A percentile compares a stretch with the other conserved stretches of the same genome.
Conservation (phyloP, 768 basidiomycete genomes). For the Amanita thiersii region DNA sequence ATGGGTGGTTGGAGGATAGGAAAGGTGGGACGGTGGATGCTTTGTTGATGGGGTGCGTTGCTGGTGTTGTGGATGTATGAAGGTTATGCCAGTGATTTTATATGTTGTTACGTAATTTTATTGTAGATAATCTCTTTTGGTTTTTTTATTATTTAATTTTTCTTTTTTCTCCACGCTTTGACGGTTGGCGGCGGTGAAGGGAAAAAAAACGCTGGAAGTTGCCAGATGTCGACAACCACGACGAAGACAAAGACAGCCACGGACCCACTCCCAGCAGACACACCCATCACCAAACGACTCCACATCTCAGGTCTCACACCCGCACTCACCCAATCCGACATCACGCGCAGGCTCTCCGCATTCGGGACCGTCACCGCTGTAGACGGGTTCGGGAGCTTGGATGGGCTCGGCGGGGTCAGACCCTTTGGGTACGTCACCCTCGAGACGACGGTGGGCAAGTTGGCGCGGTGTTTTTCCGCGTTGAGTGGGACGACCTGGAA, state of each 20-base stretch:
- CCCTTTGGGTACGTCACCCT: slow-evolving; percentile 73
- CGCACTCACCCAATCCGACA: slow-evolving; percentile 46
- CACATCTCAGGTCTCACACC: slow-evolving; percentile 74
- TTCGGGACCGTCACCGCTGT: slow-evolving; percentile 66
- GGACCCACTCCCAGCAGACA: no score
- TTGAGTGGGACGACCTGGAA: slow-evolving; percentile 84
- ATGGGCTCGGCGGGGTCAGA: slow-evolving; percentile 58
- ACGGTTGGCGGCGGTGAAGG: no score
- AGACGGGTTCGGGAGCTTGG: slow-evolving; percentile 59
- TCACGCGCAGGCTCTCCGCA: slow-evolving; percentile 46
- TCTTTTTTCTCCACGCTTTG: no score
- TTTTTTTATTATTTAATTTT: no score
- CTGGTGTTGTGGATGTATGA: slow-evolving; percentile 41
- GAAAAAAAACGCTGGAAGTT: no score
- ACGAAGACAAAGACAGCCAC: no score
- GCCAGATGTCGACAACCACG: no score
- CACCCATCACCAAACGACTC: slow-evolving; percentile 46
- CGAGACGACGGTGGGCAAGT: slow-evolving; percentile 47
- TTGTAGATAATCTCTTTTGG: no score
- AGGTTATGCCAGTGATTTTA: neutral
- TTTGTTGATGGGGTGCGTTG: slow-evolving; percentile 62
- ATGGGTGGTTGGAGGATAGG: slow-evolving; percentile 63
- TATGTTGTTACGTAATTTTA: neutral
- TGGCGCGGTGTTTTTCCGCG: slow-evolving; percentile 52
- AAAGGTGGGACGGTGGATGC: slow-evolving; percentile 64